Conservation (phyloP, 176 grass and related monocot genomes). For the Pharus latifolius region DNA sequence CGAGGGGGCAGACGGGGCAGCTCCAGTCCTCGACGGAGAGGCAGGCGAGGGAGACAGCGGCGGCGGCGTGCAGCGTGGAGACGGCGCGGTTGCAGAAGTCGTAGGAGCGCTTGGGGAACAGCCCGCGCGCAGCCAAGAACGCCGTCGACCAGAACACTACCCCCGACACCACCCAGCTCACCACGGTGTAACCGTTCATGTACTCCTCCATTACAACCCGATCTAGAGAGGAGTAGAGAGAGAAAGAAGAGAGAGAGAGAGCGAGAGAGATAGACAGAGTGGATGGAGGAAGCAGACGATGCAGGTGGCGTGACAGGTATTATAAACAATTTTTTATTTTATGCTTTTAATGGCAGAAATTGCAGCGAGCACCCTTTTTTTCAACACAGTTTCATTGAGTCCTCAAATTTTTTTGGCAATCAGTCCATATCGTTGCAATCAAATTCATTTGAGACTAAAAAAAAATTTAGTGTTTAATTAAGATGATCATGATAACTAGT, state of each 20-base stretch:
- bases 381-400: too few relatives aligned
- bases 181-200: constrained; percentile 3
- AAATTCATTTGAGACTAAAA: too few relatives aligned
- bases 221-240: neutral
- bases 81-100: constrained; percentile 67
- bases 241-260: neutral
- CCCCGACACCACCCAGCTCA: constrained; percentile 30
- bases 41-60: constrained; percentile 42
- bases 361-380: neutral
- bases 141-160: constrained; percentile 47
- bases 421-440: too few relatives aligned
- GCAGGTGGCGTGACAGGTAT: neutral
- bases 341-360: neutral
- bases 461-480: too few relatives aligned
- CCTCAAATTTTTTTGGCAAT: too few relatives aligned
- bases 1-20: constrained; percentile 41
- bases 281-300: neutral
- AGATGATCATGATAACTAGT: too few relatives aligned
- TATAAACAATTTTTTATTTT: too few relatives aligned
- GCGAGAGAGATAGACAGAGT: neutral
- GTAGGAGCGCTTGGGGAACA: constrained; percentile 39
- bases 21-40: constrained; percentile 47
- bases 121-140: constrained; percentile 26
- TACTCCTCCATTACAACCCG: constrained; percentile 7
- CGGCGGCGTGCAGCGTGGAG: constrained; percentile 39